Conservation (phyloP, 306 rosid species). For the Sindora glabra region DNA sequence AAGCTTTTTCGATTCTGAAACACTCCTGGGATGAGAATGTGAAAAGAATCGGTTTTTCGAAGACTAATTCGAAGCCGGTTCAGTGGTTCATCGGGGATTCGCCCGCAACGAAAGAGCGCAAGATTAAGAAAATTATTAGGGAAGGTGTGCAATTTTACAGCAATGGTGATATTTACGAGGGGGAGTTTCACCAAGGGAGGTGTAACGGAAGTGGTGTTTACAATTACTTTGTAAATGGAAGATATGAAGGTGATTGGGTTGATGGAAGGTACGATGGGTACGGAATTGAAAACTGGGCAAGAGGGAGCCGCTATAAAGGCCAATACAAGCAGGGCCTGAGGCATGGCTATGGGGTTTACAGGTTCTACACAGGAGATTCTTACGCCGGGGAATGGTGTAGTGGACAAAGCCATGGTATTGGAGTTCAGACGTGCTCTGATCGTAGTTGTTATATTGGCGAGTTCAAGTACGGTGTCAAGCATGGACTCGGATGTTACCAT, state of each 20-base stretch:
- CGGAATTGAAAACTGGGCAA: slow-evolving; percentile 70
- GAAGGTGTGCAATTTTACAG: slow-evolving; percentile 77
- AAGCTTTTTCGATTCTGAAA: slow-evolving; percentile 32
- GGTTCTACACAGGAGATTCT: slow-evolving; percentile 70
- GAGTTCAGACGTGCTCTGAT: too few species aligned
- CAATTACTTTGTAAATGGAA: slow-evolving; percentile 54
- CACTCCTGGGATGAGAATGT: slow-evolving; percentile 47
- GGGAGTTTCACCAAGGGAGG: slow-evolving; percentile 59
- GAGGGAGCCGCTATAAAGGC: slow-evolving; percentile 74
- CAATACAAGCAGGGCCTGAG: slow-evolving; percentile 64
- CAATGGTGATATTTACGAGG: slow-evolving; percentile 82
- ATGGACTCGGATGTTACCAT: too few species aligned
- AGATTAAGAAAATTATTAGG: slow-evolving; percentile 17
- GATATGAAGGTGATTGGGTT: slow-evolving; percentile 87
- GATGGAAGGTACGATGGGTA: too few species aligned
- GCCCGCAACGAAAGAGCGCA: not conserved
- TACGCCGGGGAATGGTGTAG: slow-evolving; percentile 82
- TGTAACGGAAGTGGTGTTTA: slow-evolving; percentile 80
- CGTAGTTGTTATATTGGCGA: too few species aligned
- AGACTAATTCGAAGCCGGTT: slow-evolving; percentile 40
- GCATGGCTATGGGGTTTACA: slow-evolving; percentile 78
- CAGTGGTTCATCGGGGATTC: slow-evolving; percentile 76
- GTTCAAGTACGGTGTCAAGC: too few species aligned
- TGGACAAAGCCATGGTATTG: slow-evolving; percentile 90
- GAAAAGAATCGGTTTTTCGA: slow-evolving; percentile 36